Evolutionary conservation across 768 basidiomycete species (phyloP), one percentile per base, ranked within the genome.

Genomic region (Leccinum uliginosum): DNA sequence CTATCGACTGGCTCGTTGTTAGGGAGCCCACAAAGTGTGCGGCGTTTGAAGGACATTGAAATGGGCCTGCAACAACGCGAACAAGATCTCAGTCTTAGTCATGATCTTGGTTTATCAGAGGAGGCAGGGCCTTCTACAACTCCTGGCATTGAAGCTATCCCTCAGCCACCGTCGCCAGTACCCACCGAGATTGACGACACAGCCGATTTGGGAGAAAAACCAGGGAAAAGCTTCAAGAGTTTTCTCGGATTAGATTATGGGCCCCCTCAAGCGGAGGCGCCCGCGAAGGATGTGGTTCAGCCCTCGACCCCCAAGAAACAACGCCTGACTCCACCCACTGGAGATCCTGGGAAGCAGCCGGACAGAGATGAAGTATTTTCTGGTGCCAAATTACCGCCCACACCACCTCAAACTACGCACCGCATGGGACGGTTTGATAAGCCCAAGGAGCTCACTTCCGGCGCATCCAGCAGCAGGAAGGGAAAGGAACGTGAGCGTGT

Each of bases 401-500:
- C 72, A 7, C 72, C 72, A 3, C 71, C 71, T 24, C 52, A 64
- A 50, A 73, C 64, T 17, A 59, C 30, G 19, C 69, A 51, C n/a
- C 63, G 64, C 5, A 17, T 6, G 17, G 1, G 38, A 14, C 54
- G 24, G 15, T 9, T 51, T 50, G 48, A 50, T 29, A 53, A 23
- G 17, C 47, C 44, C 4, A 17, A 26, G 34, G 29, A 50, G 8
- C 32, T 40, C 34, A 32, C 64, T 55, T 54, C 54, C 17, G n/a
- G n/a, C n/a, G 53, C 34, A 26, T 38, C 24, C 15, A 56, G 51
- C 30, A 71, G 55, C 51, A 61, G 61, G 30, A 68, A 68, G 52
- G 67, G 61, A 21, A 74, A 72, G 50, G 71, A 60, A 47, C 67
- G 69, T 17, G 66, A 63, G 30, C 43, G 34, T 11, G 46, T 12